These are phyloP conservation scores for Termitomyces bulborhizus DNA, from an alignment of 768 basidiomycete species.

Conservation along the genomic window DNA sequence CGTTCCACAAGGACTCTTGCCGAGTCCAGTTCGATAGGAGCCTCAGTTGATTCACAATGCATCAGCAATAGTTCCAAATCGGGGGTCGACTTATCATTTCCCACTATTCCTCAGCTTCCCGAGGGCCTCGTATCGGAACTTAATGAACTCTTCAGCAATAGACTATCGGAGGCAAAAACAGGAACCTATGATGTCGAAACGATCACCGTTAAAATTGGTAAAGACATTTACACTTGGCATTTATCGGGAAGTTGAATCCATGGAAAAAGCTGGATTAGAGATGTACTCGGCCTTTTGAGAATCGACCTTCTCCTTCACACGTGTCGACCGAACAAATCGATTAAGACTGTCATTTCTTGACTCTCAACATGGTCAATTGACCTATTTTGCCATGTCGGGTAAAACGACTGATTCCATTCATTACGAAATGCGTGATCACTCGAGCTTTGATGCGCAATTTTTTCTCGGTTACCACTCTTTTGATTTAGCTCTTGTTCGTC, in stretches of 20 bases:
- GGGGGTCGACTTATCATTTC: conserved; percentile 24
- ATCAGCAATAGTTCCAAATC: conserved; percentile 10
- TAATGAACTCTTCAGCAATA: conserved; percentile 38
- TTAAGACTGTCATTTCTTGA: neutral
- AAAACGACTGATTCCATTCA: too few relatives aligned
- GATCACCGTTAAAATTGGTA: conserved; percentile 67
- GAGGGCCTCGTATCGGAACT: conserved; percentile 38
- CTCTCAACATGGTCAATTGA: neutral
- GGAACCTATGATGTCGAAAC: conserved; percentile 47
- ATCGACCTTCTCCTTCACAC: too few relatives aligned
- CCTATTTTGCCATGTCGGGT: neutral
- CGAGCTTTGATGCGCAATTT: neutral
- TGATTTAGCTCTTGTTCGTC: too few relatives aligned
- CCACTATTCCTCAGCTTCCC: conserved; percentile 48
- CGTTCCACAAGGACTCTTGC: neutral
- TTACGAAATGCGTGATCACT: neutral
- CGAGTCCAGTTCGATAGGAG: conserved; percentile 1
- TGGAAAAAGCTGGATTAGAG: neutral
- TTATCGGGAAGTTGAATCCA: conserved; percentile 20
- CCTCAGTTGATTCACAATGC: conserved; percentile 6
- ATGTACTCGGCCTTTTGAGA: neutral
- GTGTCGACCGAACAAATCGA: neutral
- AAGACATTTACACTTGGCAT: conserved; percentile 49
- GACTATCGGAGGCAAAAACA: conserved; percentile 34
- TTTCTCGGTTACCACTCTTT: neutral